Evolutionary conservation across 164 flowering plant species (phyloP).

Genomic region (Santalum album): DNA sequence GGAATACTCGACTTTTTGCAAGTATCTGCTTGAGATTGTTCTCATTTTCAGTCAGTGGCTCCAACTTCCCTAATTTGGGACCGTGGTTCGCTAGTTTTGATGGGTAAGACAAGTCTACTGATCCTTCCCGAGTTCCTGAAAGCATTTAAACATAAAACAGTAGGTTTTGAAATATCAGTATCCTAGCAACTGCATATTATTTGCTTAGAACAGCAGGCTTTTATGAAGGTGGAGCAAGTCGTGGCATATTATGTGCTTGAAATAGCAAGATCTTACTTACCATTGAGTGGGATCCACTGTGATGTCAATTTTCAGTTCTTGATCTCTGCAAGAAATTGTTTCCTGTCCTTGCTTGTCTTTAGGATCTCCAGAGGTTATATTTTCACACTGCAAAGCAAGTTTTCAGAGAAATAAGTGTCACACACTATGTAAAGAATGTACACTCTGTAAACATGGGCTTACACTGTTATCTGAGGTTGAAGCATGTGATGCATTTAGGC

Average conservation of each 20-base stretch:
- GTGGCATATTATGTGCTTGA: too few species aligned
- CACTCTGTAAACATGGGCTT: slow-evolving; percentile 15
- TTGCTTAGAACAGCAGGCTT: too few species aligned
- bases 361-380: slow-evolving; percentile 2
- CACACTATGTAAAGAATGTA: too few species aligned
- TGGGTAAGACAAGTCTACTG: slow-evolving; percentile 8
- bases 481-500: slow-evolving; percentile 10
- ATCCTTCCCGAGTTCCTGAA: slow-evolving; percentile 21
- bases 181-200: too few species aligned
- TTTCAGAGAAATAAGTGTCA: too few species aligned
- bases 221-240: too few species aligned
- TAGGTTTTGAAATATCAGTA: too few species aligned
- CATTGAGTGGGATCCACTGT: slow-evolving; percentile 12
- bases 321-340: slow-evolving; percentile 9
- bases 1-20: slow-evolving; percentile 43
- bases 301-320: slow-evolving; percentile 12
- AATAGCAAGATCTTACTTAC: slow-evolving; percentile 19
- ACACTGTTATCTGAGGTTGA: slow-evolving; percentile 24
- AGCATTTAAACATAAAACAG: slow-evolving; percentile 3
- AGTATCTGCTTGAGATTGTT: slow-evolving; percentile 57
- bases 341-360: slow-evolving; percentile 15
- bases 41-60: slow-evolving; percentile 47
- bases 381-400: slow-evolving; percentile 16
- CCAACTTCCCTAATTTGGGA: slow-evolving; percentile 14
- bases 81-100: slow-evolving; percentile 13